Base-by-base conservation (phyloP, 2,329 filamentous ascomycete genomes). In the Alternaria rosae region DNA sequence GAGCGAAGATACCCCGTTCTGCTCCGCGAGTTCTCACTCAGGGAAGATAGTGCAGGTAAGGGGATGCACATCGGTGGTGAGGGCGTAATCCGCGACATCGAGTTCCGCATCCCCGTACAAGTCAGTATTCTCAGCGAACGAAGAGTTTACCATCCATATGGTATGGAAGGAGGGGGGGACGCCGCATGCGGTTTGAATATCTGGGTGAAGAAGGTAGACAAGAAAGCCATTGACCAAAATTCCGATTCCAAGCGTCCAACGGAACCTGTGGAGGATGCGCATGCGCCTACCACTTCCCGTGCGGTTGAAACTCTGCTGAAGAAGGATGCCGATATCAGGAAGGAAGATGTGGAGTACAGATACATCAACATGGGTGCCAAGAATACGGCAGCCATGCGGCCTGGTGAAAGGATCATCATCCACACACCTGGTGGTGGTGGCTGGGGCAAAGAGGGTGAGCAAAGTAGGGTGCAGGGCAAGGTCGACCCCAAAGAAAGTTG, bases 181-280 rank as follows among this genome's bases (percentile, higher is more conserved):
- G 94, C 89, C 0, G 81, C 88, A 69, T 90, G 91, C 53, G 94
- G 94, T 0, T 81, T 94, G 64, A 98, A 98, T 70, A 82, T 96
- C 47, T 98, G 94, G 94, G 89, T 96, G 30, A 84, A 92, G 8
- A 90, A 87, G 63, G 89, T 94, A 1, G 70, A 80, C 43, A 65
- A 59, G 28, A 69, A 69, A 48, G 64, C 44, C 9, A 61, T 76
- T 10, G 74, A 77, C 38, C 45, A 66, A 50, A 73, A 75, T 38
- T 65, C 62, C 8, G 72, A 78, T 21, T 55, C 64, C 1, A 69
- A 70, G 17, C 65, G 63, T 10, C 64, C 66, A 4, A 76, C 74
- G 42, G 70, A 69, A 10, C 50, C 47, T 11, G 57, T 59, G 2
- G 61, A 62, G 12, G 51, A 59, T 12, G 13, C 57, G 2, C 41